Evolutionary conservation across 2,329 filamentous ascomycete species (phyloP).

Genomic region (Aspergillus clavatus): DNA sequence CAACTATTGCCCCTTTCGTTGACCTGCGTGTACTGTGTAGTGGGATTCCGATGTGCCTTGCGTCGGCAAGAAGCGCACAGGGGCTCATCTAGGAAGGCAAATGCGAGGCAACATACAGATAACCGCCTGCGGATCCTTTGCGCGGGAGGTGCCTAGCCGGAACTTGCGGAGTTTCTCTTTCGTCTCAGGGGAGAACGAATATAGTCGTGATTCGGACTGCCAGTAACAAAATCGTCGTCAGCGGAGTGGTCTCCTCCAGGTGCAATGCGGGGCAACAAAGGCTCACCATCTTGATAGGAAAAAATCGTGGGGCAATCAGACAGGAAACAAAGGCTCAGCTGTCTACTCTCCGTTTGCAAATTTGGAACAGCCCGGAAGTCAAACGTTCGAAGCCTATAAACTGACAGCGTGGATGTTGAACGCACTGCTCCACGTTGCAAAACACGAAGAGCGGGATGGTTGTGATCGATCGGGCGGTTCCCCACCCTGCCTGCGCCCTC

Average conservation of each 20-base stretch:
- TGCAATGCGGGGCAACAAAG: conserved; percentile 13
- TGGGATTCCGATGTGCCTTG: background rate
- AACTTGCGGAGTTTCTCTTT: conserved; percentile 91
- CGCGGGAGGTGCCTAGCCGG: conserved; percentile 80
- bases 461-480: conserved; percentile 11
- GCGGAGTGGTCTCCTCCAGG: background rate
- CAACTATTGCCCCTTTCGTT: conserved; percentile 10
- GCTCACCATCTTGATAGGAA: conserved; percentile 14
- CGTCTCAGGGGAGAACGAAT: conserved; percentile 87
- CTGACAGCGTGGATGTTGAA: background rate
- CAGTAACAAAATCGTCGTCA: conserved; percentile 1
- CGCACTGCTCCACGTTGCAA: background rate
- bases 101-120: conserved; percentile 67
- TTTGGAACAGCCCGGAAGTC: background rate
- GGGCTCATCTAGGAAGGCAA: background rate
- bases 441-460: background rate
- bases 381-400: background rate
- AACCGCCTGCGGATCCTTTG: conserved; percentile 80
- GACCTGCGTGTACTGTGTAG: background rate
- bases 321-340: background rate
- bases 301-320: conserved; percentile 1
- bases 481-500: conserved; percentile 13
- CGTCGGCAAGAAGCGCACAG: background rate
- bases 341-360: background rate
- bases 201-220: conserved; percentile 80